phyloP scores from a whole-genome alignment of 805 yeast species.

The Vanderwaltozyma yarrowii region DNA sequence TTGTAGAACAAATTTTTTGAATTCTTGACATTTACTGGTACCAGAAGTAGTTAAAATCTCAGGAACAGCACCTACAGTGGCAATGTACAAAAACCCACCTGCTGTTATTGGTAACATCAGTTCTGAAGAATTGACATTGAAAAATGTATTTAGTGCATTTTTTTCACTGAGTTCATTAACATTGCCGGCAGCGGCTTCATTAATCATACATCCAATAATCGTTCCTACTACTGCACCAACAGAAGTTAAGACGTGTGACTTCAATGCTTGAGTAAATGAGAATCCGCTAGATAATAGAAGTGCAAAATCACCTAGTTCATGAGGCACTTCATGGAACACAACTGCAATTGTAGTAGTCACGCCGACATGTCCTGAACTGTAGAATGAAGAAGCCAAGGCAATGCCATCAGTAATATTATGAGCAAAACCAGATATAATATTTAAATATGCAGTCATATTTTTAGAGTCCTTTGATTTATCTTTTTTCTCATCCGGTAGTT shows the following conservation, averaged over 20 bases:
- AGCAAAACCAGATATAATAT: slow-evolving; percentile 57
- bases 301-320: slow-evolving; percentile 74
- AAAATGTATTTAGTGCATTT: background rate
- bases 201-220: slow-evolving; percentile 49
- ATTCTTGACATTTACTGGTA: slow-evolving; percentile 31
- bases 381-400: slow-evolving; percentile 63
- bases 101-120: slow-evolving; percentile 61
- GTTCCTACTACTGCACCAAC: slow-evolving; percentile 59
- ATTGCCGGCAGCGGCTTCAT: slow-evolving; percentile 27
- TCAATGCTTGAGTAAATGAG: slow-evolving; percentile 54
- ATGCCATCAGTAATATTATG: slow-evolving; percentile 74
- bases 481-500: background rate
- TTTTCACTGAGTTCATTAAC: slow-evolving; percentile 3
- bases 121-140: slow-evolving; percentile 22
- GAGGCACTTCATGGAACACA: slow-evolving; percentile 71
- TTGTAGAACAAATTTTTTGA: slow-evolving; percentile 36
- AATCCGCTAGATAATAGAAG: slow-evolving; percentile 54
- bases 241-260: slow-evolving; percentile 57
- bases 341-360: slow-evolving; percentile 62
- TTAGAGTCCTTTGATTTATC: background rate
- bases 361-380: slow-evolving; percentile 48
- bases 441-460: slow-evolving; percentile 50
- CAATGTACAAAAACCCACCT: slow-evolving; percentile 67
- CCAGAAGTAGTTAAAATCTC: slow-evolving; percentile 43
- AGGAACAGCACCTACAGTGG: slow-evolving; percentile 67